phyloP scores from a whole-genome alignment of 2,329 filamentous ascomycete genomes.

The Cylindrodendrum hubeiense region DNA sequence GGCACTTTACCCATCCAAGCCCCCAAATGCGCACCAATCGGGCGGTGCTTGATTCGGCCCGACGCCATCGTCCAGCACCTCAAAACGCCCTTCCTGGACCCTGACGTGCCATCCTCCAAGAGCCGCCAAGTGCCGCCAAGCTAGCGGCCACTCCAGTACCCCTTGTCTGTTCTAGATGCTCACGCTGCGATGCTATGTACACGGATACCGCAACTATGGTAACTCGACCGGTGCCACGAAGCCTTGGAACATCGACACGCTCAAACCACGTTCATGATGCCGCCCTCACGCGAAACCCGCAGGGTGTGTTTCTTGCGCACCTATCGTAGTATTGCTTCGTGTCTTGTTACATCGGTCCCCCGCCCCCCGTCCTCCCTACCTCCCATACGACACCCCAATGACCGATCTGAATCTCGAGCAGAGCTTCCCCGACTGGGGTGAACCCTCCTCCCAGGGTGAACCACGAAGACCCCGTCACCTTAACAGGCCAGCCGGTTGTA shows the following conservation, averaged over 20 bases:
- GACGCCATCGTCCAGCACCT: not conserved
- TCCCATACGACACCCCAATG: not conserved
- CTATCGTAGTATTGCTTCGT: slow-evolving; percentile 6
- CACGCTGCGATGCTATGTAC: not conserved
- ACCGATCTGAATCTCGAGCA: not conserved
- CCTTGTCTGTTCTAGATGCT: not conserved
- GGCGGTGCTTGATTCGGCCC: not conserved
- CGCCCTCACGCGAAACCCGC: not conserved
- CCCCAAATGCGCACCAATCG: not conserved
- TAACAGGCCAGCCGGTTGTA: not conserved
- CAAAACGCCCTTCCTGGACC: not conserved
- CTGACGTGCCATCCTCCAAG: not conserved
- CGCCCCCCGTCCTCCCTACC: too few species aligned
- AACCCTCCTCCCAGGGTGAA: not conserved
- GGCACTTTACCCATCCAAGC: not conserved
- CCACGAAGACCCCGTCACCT: not conserved
- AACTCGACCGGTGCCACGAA: not conserved
- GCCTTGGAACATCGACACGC: not conserved
- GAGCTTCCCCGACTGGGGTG: not conserved
- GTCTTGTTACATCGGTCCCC: not conserved
- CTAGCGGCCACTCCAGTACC: not conserved
- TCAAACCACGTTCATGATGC: not conserved
- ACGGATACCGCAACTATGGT: not conserved
- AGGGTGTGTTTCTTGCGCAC: slow-evolving; percentile 9
- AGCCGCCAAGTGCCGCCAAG: not conserved